phyloP scores from a whole-genome alignment of 2,329 filamentous ascomycete species.

The Ceratocystiopsis sp. region DNA sequence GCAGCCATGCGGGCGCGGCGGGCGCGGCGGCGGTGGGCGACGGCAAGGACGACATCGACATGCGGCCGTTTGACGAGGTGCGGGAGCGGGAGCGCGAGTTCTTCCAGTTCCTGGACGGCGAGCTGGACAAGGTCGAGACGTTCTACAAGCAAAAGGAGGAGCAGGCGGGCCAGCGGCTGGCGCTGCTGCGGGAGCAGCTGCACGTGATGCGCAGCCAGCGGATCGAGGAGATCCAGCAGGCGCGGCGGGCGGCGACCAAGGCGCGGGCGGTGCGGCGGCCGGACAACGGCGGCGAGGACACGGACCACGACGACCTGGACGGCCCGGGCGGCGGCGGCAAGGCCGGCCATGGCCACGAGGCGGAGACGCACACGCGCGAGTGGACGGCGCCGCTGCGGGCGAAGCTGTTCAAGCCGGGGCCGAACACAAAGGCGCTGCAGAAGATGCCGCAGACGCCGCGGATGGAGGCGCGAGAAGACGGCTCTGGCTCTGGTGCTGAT shows the following conservation, averaged over 20 bases:
- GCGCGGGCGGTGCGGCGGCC: too few species aligned
- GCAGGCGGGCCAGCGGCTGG: slow-evolving; percentile 59
- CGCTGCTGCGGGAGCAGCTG: slow-evolving; percentile 61
- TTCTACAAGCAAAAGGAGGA: slow-evolving; percentile 85
- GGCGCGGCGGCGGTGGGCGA: slow-evolving; percentile 21
- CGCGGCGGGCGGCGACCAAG: slow-evolving; percentile 12
- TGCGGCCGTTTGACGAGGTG: slow-evolving; percentile 32
- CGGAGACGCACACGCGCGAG: slow-evolving; percentile 2
- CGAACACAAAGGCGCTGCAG: slow-evolving; percentile 42
- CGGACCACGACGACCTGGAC: slow-evolving; percentile 9
- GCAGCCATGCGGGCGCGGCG: not conserved
- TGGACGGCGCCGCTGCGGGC: slow-evolving; percentile 38
- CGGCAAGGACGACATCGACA: slow-evolving; percentile 14
- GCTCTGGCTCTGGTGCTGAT: too few species aligned
- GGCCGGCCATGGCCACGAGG: slow-evolving; percentile 10
- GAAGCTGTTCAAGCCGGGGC: slow-evolving; percentile 36
- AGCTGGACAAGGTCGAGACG: slow-evolving; percentile 77
- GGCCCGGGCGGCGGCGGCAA: slow-evolving; percentile 13
- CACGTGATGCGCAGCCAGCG: slow-evolving; percentile 84
- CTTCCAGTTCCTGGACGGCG: slow-evolving; percentile 63
- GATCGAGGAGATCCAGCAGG: slow-evolving; percentile 47
- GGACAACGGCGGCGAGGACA: slow-evolving; percentile 5
- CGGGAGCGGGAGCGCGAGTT: slow-evolving; percentile 69
- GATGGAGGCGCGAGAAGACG: slow-evolving; percentile 9
- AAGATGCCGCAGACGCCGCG: slow-evolving; percentile 34